Percentiles rank a stretch among this genome's conserved stretches.
These are phyloP conservation scores for Tetraselmis chui DNA, from an alignment of 139 green algal genomes.

Conservation along the genomic window DNA sequence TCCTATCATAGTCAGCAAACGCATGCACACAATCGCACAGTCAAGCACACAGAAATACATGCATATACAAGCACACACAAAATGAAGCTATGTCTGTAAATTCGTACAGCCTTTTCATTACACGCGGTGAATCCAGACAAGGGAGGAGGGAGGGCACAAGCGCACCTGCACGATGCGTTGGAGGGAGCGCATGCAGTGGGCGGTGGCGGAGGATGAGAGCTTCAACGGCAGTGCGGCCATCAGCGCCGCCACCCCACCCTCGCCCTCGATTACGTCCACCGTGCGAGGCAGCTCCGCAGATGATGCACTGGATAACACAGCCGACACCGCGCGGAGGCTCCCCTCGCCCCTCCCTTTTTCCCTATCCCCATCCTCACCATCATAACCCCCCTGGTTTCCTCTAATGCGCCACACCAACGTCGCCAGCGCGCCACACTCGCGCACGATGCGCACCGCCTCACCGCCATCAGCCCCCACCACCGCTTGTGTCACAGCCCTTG, in stretches of 20 bases:
- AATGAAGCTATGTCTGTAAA: too few relatives aligned
- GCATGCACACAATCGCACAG: too few relatives aligned
- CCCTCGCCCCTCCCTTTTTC: background rate
- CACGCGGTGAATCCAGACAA: too few relatives aligned
- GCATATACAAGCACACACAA: too few relatives aligned
- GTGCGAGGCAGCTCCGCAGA: background rate
- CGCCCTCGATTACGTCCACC: background rate
- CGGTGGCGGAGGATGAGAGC: background rate
- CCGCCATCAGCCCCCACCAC: background rate
- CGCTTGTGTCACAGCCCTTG: background rate
- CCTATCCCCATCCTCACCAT: too few relatives aligned
- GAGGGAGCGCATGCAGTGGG: background rate
- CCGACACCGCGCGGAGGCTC: background rate
- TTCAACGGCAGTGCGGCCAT: background rate
- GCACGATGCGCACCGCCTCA: background rate
- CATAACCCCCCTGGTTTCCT: too few relatives aligned
- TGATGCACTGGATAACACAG: background rate
- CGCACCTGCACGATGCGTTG: background rate
- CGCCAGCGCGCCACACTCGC: background rate
- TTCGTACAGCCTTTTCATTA: too few relatives aligned
- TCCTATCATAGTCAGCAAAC: too few relatives aligned
- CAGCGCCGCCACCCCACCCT: background rate
- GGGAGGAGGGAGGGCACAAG: too few relatives aligned
- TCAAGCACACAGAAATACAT: too few relatives aligned
- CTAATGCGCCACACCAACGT: background rate